These are phyloP conservation scores for Gentiana macrophylla DNA, from an alignment of 257 asterid genomes.

Conservation along the genomic window DNA sequence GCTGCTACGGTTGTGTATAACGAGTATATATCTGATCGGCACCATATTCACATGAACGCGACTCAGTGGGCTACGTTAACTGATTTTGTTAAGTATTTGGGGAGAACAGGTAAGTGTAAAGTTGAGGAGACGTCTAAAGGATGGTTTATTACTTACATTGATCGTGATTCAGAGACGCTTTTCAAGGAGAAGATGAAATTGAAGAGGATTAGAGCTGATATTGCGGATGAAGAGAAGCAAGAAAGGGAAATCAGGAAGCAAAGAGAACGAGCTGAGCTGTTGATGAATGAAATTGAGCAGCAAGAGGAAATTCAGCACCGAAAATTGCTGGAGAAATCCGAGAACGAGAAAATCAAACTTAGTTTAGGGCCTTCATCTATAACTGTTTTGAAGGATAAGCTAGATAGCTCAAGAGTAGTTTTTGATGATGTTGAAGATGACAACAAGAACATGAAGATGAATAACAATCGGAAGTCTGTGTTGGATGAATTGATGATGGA, in stretches of 20 bases:
- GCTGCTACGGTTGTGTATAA: conserved; percentile 93
- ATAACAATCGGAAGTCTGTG: conserved; percentile 27
- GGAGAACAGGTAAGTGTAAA: conserved; percentile 72
- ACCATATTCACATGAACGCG: conserved; percentile 85
- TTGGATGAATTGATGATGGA: conserved; percentile 84
- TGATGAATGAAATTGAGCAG: conserved; percentile 21
- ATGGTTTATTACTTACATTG: conserved; percentile 90
- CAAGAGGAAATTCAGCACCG: conserved; percentile 12
- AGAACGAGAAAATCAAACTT: conserved; percentile 52
- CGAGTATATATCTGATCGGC: conserved; percentile 76
- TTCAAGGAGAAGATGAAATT: conserved; percentile 90
- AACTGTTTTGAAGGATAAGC: conserved; percentile 25
- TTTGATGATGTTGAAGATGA: conserved; percentile 51
- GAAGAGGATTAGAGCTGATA: conserved; percentile 66
- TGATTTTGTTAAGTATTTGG: conserved; percentile 78
- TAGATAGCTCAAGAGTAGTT: conserved; percentile 34
- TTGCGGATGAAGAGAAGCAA: conserved; percentile 85
- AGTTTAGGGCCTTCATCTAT: conserved; percentile 44
- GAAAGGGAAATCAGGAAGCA: conserved; percentile 78
- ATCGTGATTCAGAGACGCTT: conserved; percentile 79
- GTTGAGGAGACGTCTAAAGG: conserved; percentile 92
- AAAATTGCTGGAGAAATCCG: conserved; percentile 35
- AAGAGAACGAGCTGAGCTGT: conserved; percentile 78
- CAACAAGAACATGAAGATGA: conserved; percentile 27
- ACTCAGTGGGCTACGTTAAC: conserved; percentile 90